Base-by-base conservation (phyloP, 192 early-diverging fungal species). In the Dimargaris xerosporica region DNA sequence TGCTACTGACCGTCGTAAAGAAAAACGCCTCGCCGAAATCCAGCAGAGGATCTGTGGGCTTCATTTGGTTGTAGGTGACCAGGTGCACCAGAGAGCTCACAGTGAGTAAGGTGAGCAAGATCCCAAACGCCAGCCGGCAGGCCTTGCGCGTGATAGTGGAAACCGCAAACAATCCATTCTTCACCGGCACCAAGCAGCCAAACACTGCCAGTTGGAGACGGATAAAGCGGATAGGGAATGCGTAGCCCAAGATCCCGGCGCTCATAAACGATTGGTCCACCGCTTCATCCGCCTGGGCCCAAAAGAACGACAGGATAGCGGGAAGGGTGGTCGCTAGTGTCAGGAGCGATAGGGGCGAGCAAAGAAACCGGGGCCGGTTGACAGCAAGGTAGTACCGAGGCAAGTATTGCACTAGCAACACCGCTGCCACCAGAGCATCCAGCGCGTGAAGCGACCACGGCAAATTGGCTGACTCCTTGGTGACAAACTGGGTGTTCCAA, bases 31-130 rank as follows among this genome's bases (percentile, higher is more conserved):
- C 83, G 69, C 73, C 73, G 34, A 80, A 83, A 30, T 74, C 69
- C 63, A 74, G 68, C 46, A 74, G 69, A 54, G 70, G 68, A 60
- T 71, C 63, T 43, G 69, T 66, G 69, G 64, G 62, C 62, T 76
- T 71, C 62, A 73, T 68, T 71, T 85, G 82, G 66, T 78, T 78
- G 62, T 71, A 81, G 7, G 84, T 72, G 66, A 80, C 75, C 13
- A 80, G 69, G 45, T 89, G 87, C 13, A 85, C 81, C 59, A 80
- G 81, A 30, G 83, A 85, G 0, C 86, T 78, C 53, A 88, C 84
- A 3, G 83, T 83, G 52, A 86, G 66, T 44, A 89, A 73, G 0
- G 84, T 86, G 45, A 81, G 80, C 34, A 86, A 77, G 54, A 89
- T 85, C 0, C 82, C 75, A 0, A 80, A 72, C 34, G 74, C 73